Percentiles rank a stretch among this genome's conserved stretches.
Evolutionary conservation across 2,329 filamentous ascomycete genomes (phyloP).

Genomic region (Fusarium denticulatum): DNA sequence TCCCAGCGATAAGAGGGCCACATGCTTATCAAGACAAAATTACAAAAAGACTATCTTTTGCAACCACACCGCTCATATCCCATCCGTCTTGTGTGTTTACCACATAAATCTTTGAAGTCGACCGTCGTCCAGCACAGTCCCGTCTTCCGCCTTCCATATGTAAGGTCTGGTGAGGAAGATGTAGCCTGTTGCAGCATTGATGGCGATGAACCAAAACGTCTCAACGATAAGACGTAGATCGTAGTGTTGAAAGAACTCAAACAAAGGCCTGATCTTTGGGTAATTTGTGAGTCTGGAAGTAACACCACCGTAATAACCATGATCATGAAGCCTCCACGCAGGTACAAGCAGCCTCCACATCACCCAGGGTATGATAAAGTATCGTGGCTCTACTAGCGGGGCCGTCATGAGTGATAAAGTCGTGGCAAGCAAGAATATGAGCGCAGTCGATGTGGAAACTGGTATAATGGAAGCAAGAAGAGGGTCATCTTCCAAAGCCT

Average conservation of each 20-base stretch:
- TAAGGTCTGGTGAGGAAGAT: constrained; percentile 77
- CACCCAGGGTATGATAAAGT: constrained; percentile 95
- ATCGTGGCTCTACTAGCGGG: constrained; percentile 92
- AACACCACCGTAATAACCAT: not conserved
- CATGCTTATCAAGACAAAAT: constrained; percentile 25
- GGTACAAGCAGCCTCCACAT: constrained; percentile 88
- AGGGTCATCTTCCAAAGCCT: constrained; percentile 41
- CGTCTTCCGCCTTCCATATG: constrained; percentile 67
- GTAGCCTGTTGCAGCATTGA: constrained; percentile 75
- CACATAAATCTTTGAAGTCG: constrained; percentile 83
- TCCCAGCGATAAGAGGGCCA: constrained; percentile 14
- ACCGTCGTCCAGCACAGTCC: constrained; percentile 63
- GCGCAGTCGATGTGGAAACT: constrained; percentile 59
- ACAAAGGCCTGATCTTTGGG: not conserved
- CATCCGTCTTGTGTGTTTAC: constrained; percentile 52
- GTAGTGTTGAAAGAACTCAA: constrained; percentile 35
- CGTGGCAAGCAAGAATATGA: constrained; percentile 74
- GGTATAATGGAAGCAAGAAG: constrained; percentile 44
- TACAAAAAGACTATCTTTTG: constrained; percentile 36
- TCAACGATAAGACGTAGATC: constrained; percentile 67
- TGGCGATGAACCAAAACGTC: constrained; percentile 72
- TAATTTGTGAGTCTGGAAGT: not conserved
- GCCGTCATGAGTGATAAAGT: constrained; percentile 84
- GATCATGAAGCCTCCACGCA: constrained; percentile 49
- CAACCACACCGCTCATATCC: not conserved